Percentiles rank a stretch among this genome's conserved stretches.
Conservation (phyloP, 78 protist species). For the Dictyostelium intermedium region DNA sequence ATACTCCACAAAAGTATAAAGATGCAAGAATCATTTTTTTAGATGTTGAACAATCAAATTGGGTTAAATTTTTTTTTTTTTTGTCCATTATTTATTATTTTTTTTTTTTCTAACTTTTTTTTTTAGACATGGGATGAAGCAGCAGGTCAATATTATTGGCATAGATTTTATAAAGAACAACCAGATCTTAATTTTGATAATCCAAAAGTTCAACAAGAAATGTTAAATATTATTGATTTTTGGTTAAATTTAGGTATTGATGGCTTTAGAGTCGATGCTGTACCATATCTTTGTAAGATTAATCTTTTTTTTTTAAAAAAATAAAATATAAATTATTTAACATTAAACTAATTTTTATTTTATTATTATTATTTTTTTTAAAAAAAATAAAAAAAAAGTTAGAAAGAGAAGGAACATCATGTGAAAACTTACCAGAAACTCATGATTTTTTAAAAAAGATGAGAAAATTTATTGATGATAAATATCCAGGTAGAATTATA, state of each 20-base stretch:
- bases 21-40: slow-evolving; percentile 86
- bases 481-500: slow-evolving; percentile 78
- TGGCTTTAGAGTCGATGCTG: slow-evolving; percentile 92
- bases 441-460: slow-evolving; percentile 81
- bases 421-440: slow-evolving; percentile 92
- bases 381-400: background rate
- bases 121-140: slow-evolving; percentile 82
- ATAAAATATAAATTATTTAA: too few species aligned
- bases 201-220: slow-evolving; percentile 86
- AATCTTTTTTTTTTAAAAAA: too few species aligned
- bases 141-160: slow-evolving; percentile 88
- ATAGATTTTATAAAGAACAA: slow-evolving; percentile 87
- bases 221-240: slow-evolving; percentile 79
- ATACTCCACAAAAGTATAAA: slow-evolving; percentile 49
- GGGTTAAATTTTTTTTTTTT: slow-evolving; percentile 31
- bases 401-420: slow-evolving; percentile 87
- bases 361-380: background rate
- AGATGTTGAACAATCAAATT: slow-evolving; percentile 85
- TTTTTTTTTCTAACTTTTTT: background rate
- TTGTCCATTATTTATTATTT: too few species aligned
- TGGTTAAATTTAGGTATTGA: slow-evolving; percentile 90
- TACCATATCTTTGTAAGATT: slow-evolving; percentile 79
- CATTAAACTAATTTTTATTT: too few species aligned
- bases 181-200: slow-evolving; percentile 90
- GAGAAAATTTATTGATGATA: slow-evolving; percentile 76